These are phyloP conservation scores for Capsicum rhomboideum DNA, from an alignment of 257 asterid species.

Conservation along the genomic window DNA sequence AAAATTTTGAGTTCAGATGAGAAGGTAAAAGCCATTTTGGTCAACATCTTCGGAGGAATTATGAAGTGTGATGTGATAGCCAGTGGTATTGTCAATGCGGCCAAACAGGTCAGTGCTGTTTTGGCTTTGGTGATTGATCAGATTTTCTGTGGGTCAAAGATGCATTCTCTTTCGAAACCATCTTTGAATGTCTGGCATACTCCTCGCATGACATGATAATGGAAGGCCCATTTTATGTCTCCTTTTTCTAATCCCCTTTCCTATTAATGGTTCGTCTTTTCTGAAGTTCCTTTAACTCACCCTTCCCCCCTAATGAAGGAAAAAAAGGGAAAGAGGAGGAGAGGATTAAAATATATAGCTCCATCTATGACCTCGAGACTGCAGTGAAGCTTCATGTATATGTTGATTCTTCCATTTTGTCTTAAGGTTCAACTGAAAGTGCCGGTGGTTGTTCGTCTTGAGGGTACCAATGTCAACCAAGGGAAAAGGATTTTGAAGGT, in stretches of 20 bases:
- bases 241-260: neutral
- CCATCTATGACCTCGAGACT: neutral
- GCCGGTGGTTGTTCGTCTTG: slow-evolving; percentile 89
- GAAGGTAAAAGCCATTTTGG: slow-evolving; percentile 90
- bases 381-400: neutral
- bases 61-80: slow-evolving; percentile 98
- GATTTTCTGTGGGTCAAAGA: neutral
- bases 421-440: slow-evolving; percentile 79
- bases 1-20: slow-evolving; percentile 90
- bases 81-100: slow-evolving; percentile 96
- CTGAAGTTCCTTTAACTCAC: neutral
- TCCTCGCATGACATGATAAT: neutral
- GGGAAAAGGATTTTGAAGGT: slow-evolving; percentile 65
- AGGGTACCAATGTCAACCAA: slow-evolving; percentile 93
- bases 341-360: neutral
- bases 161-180: neutral
- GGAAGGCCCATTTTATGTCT: neutral
- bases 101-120: slow-evolving; percentile 55
- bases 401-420: neutral
- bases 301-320: neutral
- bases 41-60: slow-evolving; percentile 95
- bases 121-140: neutral
- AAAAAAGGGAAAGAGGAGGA: neutral
- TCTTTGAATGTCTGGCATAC: neutral
- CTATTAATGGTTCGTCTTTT: neutral